Conservation (phyloP, 2,329 filamentous ascomycete species). For the Aspergillus nomiae region DNA sequence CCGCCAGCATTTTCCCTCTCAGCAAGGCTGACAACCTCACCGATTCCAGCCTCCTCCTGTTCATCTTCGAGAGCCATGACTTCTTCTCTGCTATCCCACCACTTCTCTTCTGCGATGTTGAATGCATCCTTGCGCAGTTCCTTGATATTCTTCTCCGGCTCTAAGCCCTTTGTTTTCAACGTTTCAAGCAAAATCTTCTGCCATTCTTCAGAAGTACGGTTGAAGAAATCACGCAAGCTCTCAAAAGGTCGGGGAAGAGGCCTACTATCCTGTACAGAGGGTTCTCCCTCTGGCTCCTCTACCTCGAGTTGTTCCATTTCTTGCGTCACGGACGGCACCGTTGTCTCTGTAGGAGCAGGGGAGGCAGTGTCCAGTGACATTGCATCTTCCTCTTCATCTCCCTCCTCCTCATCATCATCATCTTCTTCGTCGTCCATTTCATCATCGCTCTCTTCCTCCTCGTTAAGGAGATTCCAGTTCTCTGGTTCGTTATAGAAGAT, state of each 20-base stretch:
- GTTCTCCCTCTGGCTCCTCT: constrained; percentile 40
- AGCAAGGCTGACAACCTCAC: constrained; percentile 85
- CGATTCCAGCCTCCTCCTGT: constrained; percentile 92
- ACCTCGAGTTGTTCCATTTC: constrained; percentile 42
- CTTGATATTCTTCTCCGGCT: constrained; percentile 68
- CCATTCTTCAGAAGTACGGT: constrained; percentile 84
- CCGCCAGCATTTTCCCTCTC: constrained; percentile 61
- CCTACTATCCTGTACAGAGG: constrained; percentile 68
- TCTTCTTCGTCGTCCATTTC: constrained; percentile 48
- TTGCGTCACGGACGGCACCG: constrained; percentile 37
- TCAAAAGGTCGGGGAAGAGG: constrained; percentile 85
- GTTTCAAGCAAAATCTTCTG: constrained; percentile 81
- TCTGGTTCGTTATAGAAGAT: constrained; percentile 82
- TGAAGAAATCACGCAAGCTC: constrained; percentile 86
- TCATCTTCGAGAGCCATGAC: constrained; percentile 90
- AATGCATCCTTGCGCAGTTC: constrained; percentile 92
- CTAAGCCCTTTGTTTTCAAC: constrained; percentile 66
- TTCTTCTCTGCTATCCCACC: constrained; percentile 98
- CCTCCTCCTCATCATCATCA: constrained; percentile 45
- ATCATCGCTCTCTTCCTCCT: constrained; percentile 64
- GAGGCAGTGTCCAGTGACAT: constrained; percentile 42
- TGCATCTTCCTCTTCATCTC: constrained; percentile 51
- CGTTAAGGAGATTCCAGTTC: constrained; percentile 73
- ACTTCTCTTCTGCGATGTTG: constrained; percentile 89
- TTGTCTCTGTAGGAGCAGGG: constrained; percentile 39